These are phyloP conservation scores for Talaromyces marneffei DNA, from an alignment of 2,329 filamentous ascomycete species.

Conservation along the genomic window DNA sequence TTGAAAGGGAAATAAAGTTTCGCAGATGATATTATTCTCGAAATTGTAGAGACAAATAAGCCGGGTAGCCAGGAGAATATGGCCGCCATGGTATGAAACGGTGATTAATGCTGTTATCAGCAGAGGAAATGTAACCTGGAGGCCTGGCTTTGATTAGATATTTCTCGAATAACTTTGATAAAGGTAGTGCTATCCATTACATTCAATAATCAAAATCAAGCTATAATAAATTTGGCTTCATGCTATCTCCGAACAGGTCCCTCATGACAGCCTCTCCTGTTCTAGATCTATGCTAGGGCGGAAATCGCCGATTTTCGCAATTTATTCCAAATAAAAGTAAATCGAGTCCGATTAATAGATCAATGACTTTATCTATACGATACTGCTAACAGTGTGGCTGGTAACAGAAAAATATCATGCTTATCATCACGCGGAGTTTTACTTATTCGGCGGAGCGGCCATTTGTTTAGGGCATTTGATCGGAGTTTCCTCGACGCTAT, in stretches of 20 bases:
- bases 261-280: not conserved
- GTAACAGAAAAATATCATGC: not conserved
- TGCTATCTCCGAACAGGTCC: not conserved
- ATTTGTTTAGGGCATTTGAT: constrained; percentile 5
- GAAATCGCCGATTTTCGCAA: not conserved
- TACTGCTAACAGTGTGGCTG: not conserved
- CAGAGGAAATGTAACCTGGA: not conserved
- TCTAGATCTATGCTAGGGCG: not conserved
- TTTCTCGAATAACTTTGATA: too few species aligned
- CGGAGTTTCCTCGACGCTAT: constrained; percentile 2
- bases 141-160: not conserved
- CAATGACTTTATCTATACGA: not conserved
- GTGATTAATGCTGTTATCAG: not conserved
- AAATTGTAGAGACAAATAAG: not conserved
- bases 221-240: not conserved
- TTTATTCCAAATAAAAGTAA: not conserved
- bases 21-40: not conserved
- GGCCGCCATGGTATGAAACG: not conserved
- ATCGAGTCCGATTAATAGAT: not conserved
- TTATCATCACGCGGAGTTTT: constrained; percentile 1
- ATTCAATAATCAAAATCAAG: not conserved
- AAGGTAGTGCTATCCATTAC: not conserved
- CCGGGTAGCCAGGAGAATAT: not conserved
- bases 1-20: not conserved
- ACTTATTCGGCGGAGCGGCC: not conserved